Evolutionary conservation across 768 basidiomycete genomes (phyloP).

Genomic region (Tulasnella sp.): DNA sequence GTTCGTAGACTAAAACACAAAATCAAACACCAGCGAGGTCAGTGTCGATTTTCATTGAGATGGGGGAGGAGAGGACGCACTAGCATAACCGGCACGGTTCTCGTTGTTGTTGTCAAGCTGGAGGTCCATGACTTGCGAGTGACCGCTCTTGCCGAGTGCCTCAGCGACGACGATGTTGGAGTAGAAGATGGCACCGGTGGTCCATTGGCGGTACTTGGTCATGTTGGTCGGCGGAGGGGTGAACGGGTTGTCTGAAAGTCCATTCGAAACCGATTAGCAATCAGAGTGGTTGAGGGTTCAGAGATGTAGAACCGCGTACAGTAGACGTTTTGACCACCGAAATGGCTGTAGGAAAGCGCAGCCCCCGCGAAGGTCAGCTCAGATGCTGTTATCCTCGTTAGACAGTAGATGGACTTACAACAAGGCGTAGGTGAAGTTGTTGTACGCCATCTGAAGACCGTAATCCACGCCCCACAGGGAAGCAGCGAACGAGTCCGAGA

Average conservation of each 20-base stretch:
- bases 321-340: conserved; percentile 9
- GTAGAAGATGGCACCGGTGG: conserved; percentile 5
- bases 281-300: too few relatives aligned
- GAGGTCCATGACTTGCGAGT: background rate
- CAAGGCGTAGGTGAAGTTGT: conserved; percentile 33
- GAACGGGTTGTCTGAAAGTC: conserved; percentile 9
- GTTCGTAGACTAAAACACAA: background rate
- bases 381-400: too few relatives aligned
- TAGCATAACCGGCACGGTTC: conserved; percentile 3
- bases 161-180: conserved; percentile 4
- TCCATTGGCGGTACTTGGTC: background rate
- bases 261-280: too few relatives aligned
- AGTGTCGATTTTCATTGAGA: background rate
- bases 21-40: background rate
- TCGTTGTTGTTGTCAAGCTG: background rate
- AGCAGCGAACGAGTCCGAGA: conserved; percentile 39
- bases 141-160: conserved; percentile 1
- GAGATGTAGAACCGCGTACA: too few relatives aligned
- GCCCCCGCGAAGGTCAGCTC: too few relatives aligned
- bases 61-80: background rate
- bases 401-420: background rate
- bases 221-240: too few relatives aligned
- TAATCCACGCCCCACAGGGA: conserved; percentile 42
- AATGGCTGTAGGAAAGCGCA: conserved; percentile 30
- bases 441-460: conserved; percentile 38